Percentiles rank a stretch among this genome's conserved stretches.
These are phyloP conservation scores for Rostrohypoxylon terebratum DNA, from an alignment of 495 filamentous ascomycete species.

Conservation along the genomic window DNA sequence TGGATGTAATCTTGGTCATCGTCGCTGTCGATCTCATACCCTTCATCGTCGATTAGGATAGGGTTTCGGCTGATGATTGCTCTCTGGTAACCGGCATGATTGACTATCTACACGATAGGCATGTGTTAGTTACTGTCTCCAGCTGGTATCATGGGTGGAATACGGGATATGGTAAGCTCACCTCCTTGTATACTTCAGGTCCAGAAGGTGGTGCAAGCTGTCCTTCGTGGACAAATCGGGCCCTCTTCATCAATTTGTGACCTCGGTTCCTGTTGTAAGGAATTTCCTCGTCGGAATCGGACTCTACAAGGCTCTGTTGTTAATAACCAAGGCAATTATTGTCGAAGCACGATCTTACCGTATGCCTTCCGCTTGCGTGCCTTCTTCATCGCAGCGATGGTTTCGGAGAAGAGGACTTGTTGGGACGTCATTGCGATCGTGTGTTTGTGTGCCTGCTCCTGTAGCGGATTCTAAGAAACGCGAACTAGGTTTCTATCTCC, in stretches of 20 bases:
- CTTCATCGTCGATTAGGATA: constrained; percentile 83
- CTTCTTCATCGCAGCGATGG: constrained; percentile 80
- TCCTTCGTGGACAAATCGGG: constrained; percentile 81
- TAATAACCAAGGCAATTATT: constrained; percentile 19
- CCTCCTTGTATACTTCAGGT: constrained; percentile 86
- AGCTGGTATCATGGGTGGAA: constrained; percentile 21
- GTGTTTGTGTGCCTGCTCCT: constrained; percentile 17
- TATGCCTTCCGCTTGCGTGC: constrained; percentile 72
- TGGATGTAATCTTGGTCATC: constrained; percentile 74
- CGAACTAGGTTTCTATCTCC: constrained; percentile 12
- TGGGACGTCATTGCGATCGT: constrained; percentile 74
- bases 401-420: constrained; percentile 75
- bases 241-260: constrained; percentile 88
- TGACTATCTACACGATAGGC: constrained; percentile 70
- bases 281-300: constrained; percentile 87
- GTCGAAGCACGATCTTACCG: constrained; percentile 54
- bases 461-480: constrained; percentile 4
- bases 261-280: constrained; percentile 86
- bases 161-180: constrained; percentile 53
- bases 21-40: constrained; percentile 84
- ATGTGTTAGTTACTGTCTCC: constrained; percentile 10
- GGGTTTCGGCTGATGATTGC: constrained; percentile 84
- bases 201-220: constrained; percentile 75
- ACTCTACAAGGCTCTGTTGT: constrained; percentile 64
- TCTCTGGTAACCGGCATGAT: constrained; percentile 85